Evolutionary conservation across 371 early-diverging fungal species (phyloP), one percentile per base, ranked within the genome.

Genomic region (Dichotomocladium elegans): DNA sequence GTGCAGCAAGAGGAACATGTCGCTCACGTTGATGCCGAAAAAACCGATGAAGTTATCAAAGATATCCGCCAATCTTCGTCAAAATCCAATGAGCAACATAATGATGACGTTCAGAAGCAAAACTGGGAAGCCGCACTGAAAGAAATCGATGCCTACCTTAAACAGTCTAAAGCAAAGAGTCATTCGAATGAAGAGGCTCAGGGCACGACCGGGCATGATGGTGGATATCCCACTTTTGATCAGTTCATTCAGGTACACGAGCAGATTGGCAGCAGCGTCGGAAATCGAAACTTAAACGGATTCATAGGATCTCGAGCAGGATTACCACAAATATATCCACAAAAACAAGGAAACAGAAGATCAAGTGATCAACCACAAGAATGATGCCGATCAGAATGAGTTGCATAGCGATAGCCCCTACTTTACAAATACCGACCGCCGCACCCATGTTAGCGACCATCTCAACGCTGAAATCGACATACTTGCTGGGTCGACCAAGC

Each of bases 291-390:
- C 28, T 46, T 14, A 46, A 11, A 14, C 29, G 29, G 4, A 47
- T n/a, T 22, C 1, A 4, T 34, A 50, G 50, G 21, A 41, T 30
- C 41, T 51, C 12, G 41, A 51, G 8, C 25, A 47, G 42, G 63
- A 70, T 31, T 63, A 63, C 41, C 31, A 42, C 19, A 40, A 53
- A n/a, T 65, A 67, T 14, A 56, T 70, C 31, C 34, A 63, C 4
- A 65, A 65, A 14, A 73, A 67, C 41, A 40, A 41, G 19, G 51
- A n/a, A 19, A 51, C 41, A 8, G 51, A 40, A 47, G 58, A 46
- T 9, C 60, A 62, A 44, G 52, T 26, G 6, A 66, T 69, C 2
- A 74, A 62, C 5, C 70, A 74, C 44, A 66, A 71, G 42, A 68
- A 71, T 27, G 27, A 40, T 2, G 41, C 14, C 3, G 41, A 30